A percentile compares a stretch with the other conserved stretches of the same genome.
phyloP scores from a whole-genome alignment of 1,284 basidiomycete genomes.

The Schizophyllum amplum region DNA sequence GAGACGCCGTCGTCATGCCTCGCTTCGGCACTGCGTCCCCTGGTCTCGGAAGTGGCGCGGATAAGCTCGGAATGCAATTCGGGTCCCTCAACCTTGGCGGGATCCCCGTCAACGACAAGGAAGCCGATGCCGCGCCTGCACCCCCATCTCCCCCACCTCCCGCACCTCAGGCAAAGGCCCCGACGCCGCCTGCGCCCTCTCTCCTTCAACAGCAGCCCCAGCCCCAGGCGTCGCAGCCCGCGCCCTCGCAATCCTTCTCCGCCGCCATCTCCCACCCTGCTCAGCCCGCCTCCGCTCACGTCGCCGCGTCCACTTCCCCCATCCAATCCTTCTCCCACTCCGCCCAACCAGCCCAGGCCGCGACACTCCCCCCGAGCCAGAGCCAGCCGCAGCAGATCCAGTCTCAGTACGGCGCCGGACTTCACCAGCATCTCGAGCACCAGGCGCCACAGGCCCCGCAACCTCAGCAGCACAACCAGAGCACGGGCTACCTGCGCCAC shows the following conservation, averaged over 20 bases:
- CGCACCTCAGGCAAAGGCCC: conserved; percentile 18
- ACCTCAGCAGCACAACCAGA: conserved; percentile 28
- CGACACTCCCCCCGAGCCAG: conserved; percentile 8
- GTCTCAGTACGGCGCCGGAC: conserved; percentile 39
- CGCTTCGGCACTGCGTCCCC: conserved; percentile 32
- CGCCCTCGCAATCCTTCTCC: conserved; percentile 24
- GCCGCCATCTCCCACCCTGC: conserved; percentile 31
- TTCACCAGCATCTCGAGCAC: conserved; percentile 41
- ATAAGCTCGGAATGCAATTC: conserved; percentile 79
- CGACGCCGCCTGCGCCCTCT: conserved; percentile 24
- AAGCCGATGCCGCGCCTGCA: conserved; percentile 5
- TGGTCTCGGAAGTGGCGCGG: conserved; percentile 46
- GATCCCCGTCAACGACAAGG: conserved; percentile 20
- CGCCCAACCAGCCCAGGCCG: conserved; percentile 24
- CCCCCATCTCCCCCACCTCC: neutral
- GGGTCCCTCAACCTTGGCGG: conserved; percentile 68
- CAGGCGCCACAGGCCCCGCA: conserved; percentile 46
- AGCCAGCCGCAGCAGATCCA: conserved; percentile 35
- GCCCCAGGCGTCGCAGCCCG: conserved; percentile 25
- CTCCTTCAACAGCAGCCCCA: conserved; percentile 33
- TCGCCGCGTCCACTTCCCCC: conserved; percentile 18
- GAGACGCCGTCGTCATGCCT: conserved; percentile 73
- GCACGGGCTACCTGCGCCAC: conserved; percentile 57
- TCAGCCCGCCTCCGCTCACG: conserved; percentile 16
- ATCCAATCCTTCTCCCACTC: conserved; percentile 16